Percentiles rank a stretch among this genome's conserved stretches.
These are phyloP conservation scores for Leccinellum albellum DNA, from an alignment of 768 basidiomycete genomes.

Conservation along the genomic window DNA sequence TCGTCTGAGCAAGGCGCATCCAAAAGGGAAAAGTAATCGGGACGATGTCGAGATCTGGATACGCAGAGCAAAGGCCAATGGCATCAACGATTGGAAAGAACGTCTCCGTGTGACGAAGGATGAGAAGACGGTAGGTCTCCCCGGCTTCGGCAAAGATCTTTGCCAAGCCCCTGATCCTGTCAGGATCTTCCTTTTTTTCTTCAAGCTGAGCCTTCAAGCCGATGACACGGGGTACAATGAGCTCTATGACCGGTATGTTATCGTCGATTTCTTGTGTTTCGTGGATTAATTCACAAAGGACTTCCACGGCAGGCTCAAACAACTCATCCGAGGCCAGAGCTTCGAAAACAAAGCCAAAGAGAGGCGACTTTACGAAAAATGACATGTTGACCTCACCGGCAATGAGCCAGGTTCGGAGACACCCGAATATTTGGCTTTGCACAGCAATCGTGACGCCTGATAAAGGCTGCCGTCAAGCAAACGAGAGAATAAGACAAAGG, in stretches of 20 bases:
- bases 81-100: constrained; percentile 96
- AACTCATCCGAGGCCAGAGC: constrained; percentile 79
- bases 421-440: constrained; percentile 78
- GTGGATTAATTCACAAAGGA: constrained; percentile 91
- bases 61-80: constrained; percentile 89
- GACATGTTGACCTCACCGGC: constrained; percentile 76
- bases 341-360: constrained; percentile 80
- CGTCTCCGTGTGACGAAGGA: constrained; percentile 85
- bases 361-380: constrained; percentile 67
- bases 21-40: constrained; percentile 98
- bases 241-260: constrained; percentile 83
- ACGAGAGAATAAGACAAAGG: background rate
- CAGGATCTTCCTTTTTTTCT: constrained; percentile 69
- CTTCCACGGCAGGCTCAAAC: constrained; percentile 92
- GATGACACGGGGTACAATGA: constrained; percentile 84
- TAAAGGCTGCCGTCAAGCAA: background rate
- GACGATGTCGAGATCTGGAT: constrained; percentile 91
- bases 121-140: constrained; percentile 86
- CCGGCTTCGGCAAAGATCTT: constrained; percentile 96
- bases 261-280: constrained; percentile 98
- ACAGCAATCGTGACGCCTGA: constrained; percentile 81
- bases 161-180: constrained; percentile 84
- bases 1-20: constrained; percentile 91
- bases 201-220: constrained; percentile 61
- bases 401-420: constrained; percentile 81